Evolutionary conservation across 495 filamentous ascomycete species (phyloP).

Genomic region (Staphylotrichum tortipilum): DNA sequence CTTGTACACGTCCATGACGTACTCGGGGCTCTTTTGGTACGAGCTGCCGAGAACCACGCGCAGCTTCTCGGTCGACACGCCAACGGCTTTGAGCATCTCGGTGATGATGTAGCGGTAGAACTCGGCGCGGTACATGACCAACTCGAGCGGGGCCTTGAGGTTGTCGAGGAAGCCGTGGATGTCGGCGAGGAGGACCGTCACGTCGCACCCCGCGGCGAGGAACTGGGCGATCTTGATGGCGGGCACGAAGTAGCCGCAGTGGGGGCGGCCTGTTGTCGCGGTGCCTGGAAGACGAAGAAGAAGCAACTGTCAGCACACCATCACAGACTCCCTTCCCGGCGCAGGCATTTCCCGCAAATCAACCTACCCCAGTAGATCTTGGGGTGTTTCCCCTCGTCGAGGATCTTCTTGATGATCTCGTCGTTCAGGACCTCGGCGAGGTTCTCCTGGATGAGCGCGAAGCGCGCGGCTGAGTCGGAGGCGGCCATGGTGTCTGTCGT

Average conservation of each 20-base stretch:
- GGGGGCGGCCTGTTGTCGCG: conserved; percentile 52
- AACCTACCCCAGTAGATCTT: conserved; percentile 75
- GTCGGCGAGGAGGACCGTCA: conserved; percentile 76
- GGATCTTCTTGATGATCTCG: conserved; percentile 70
- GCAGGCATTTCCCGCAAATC: too few relatives aligned
- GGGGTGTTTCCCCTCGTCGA: conserved; percentile 62
- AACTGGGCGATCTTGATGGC: conserved; percentile 85
- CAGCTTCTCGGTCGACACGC: conserved; percentile 68
- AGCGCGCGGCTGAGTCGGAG: conserved; percentile 2
- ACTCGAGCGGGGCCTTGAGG: conserved; percentile 76
- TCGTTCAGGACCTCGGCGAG: conserved; percentile 77
- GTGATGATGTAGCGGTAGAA: conserved; percentile 65
- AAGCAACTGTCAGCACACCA: not conserved
- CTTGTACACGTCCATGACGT: conserved; percentile 70
- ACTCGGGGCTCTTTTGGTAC: conserved; percentile 66
- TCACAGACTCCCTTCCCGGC: too few relatives aligned
- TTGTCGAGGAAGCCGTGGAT: conserved; percentile 75
- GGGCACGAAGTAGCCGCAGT: conserved; percentile 66
- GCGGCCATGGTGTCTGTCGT: conserved; percentile 12
- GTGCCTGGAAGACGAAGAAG: conserved; percentile 42
- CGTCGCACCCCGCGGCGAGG: conserved; percentile 71
- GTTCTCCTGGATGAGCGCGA: conserved; percentile 66
- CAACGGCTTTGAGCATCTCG: conserved; percentile 57
- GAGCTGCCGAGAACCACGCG: conserved; percentile 75
- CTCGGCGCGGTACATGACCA: conserved; percentile 68